Conservation (phyloP, 331 rosid species). For the Malus hybrid region DNA sequence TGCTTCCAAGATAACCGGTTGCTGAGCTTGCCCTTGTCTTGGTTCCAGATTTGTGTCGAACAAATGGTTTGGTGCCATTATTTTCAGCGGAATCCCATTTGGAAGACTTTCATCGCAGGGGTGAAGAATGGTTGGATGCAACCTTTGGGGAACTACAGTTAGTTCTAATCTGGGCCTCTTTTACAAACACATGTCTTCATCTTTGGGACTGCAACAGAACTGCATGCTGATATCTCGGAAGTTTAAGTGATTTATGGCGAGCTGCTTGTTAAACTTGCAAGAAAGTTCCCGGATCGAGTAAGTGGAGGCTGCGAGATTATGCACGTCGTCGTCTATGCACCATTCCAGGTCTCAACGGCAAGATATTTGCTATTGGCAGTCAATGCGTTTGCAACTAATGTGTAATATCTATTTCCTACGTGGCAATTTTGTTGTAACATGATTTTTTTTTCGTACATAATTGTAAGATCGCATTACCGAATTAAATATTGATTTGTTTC, state of each 20-base stretch:
- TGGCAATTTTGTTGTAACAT: too few relatives aligned
- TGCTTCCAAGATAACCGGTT: constrained; percentile 2
- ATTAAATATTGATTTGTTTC: too few relatives aligned
- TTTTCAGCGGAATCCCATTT: constrained; percentile 72
- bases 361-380: not conserved
- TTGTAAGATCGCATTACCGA: too few relatives aligned
- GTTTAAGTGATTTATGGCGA: not conserved
- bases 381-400: too few relatives aligned
- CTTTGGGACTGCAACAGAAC: not conserved
- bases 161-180: not conserved
- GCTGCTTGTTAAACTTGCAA: not conserved
- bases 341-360: not conserved
- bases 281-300: not conserved
- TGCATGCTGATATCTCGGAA: not conserved
- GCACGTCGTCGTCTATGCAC: not conserved
- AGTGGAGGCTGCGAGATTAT: not conserved
- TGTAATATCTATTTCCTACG: too few relatives aligned
- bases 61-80: constrained; percentile 93
- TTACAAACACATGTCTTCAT: not conserved
- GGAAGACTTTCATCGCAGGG: constrained; percentile 51
- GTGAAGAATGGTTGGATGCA: constrained; percentile 1
- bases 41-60: constrained; percentile 72
- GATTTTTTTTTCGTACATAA: too few relatives aligned
- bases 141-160: not conserved
- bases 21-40: constrained; percentile 1